Evolutionary conservation across 192 early-diverging fungal genomes (phyloP).

Genomic region (Backusella morwellensis): DNA sequence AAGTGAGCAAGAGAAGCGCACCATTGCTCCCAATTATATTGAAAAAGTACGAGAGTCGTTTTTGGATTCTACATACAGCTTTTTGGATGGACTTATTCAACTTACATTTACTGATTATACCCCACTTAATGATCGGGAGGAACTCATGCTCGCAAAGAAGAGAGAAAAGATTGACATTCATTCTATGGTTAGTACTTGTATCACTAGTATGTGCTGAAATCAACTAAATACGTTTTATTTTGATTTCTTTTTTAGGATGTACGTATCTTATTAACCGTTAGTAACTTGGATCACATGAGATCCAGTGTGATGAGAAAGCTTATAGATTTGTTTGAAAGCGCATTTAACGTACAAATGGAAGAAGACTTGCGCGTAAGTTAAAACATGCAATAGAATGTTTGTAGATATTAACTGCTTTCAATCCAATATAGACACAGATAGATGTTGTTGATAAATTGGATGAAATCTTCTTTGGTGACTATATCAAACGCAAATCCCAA

Average conservation of each 20-base stretch:
- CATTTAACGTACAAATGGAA: constrained; percentile 58
- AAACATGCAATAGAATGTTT: neutral
- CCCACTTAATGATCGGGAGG: constrained; percentile 29
- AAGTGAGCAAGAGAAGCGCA: constrained; percentile 32
- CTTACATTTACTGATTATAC: constrained; percentile 55
- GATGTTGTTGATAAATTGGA: constrained; percentile 78
- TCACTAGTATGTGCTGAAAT: neutral
- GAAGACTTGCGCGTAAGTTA: constrained; percentile 57
- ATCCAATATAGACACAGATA: constrained; percentile 51
- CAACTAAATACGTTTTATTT: neutral
- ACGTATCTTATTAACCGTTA: constrained; percentile 77
- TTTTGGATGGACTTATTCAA: constrained; percentile 82
- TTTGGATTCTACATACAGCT: constrained; percentile 67
- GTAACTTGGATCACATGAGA: constrained; percentile 77
- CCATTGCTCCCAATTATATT: constrained; percentile 49
- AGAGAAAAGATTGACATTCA: constrained; percentile 35
- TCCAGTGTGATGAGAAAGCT: constrained; percentile 75
- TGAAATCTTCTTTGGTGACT: constrained; percentile 81
- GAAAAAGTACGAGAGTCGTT: constrained; percentile 62
- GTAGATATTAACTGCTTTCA: neutral
- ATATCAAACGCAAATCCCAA: constrained; percentile 73
- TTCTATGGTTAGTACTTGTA: constrained; percentile 29
- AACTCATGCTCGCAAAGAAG: constrained; percentile 24
- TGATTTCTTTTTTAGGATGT: constrained; percentile 47
- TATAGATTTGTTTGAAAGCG: constrained; percentile 64